Evolutionary conservation across 2,329 filamentous ascomycete species (phyloP), one percentile per base, ranked within the genome.

Genomic region (Cryphonectria nitschkei): DNA sequence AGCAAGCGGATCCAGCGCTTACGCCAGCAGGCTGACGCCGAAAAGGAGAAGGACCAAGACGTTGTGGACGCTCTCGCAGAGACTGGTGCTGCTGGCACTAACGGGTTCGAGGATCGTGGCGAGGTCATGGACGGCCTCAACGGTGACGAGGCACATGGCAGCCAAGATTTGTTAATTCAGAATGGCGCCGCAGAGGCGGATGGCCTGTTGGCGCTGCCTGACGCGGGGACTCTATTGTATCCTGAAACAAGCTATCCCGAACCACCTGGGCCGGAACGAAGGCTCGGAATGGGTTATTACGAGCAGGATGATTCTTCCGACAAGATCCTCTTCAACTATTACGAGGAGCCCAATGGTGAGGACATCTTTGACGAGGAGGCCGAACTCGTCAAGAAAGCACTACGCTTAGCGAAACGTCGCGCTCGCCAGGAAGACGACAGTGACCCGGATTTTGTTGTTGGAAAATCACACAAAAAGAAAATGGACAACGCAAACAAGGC

Each of bases 201-300:
- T 13, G 78, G 80, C 61, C 58, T 71, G 26, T n/a, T 56, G 46
- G 50, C 43, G 56, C 62, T 73, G 50, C 71, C 69, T 37, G 69
- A 71, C 13, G 26, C 69, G 11, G 39, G 56, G 19, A 69, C 29
- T 14, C 67, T 66, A 29, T 37, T 71, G n/a, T 71, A 67, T 37
- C 69, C 65, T 11, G 71, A 60, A 13, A 67, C 81, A 1, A 75
- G 79, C 2, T 87, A 87, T 73, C 85, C 86, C 0, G 86, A 88
- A 70, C 84, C 85, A 8, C 80, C 84, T n/a, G 80, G 79, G 56
- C 81, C 80, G n/a, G 84, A 85, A 66, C 81, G 85, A 43, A 86
- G 84, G 77, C 81, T 89, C 73, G 88, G 88, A 22, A 86, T 88
- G 82, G 87, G 87, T 13, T 89, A 89, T 77, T 90, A 89, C 75